A percentile compares a stretch with the other conserved stretches of the same genome.
Conservation (phyloP, 805 yeast species). For the Yarrowia porcina region DNA sequence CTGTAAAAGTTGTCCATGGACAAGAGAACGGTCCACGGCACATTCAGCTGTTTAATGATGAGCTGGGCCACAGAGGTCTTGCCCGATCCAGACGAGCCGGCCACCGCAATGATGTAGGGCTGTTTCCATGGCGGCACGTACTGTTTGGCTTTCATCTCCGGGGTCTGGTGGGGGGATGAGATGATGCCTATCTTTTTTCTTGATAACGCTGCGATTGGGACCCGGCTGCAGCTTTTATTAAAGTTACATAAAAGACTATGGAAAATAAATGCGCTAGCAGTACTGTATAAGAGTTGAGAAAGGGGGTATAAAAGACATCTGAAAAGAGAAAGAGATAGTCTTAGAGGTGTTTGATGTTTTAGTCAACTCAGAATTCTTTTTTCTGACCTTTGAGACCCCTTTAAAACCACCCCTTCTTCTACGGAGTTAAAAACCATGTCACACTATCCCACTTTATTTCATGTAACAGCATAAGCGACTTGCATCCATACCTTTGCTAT, state of each 20-base stretch:
- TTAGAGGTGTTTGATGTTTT: too few relatives aligned
- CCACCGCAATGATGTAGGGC: slow-evolving; percentile 83
- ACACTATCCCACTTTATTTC: background rate
- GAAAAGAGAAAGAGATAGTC: too few relatives aligned
- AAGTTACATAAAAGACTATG: background rate
- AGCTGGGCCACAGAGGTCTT: slow-evolving; percentile 87
- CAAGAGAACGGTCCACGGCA: slow-evolving; percentile 90
- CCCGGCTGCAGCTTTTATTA: background rate
- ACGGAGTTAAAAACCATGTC: background rate
- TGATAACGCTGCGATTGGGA: slow-evolving; percentile 12
- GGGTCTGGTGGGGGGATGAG: background rate
- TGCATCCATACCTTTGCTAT: background rate
- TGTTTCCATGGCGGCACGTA: slow-evolving; percentile 86
- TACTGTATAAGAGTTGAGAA: too few relatives aligned
- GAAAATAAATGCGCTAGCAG: background rate
- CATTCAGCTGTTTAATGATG: slow-evolving; percentile 62
- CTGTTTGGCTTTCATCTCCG: slow-evolving; percentile 20
- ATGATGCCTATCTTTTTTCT: background rate
- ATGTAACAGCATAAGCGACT: background rate
- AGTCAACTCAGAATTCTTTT: too few relatives aligned
- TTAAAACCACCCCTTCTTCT: background rate
- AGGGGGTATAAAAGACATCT: too few relatives aligned
- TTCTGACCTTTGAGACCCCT: too few relatives aligned
- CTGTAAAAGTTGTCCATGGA: slow-evolving; percentile 90
- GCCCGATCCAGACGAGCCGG: slow-evolving; percentile 87